phyloP scores from a whole-genome alignment of 495 filamentous ascomycete species.

The Penicillium malachiteum region DNA sequence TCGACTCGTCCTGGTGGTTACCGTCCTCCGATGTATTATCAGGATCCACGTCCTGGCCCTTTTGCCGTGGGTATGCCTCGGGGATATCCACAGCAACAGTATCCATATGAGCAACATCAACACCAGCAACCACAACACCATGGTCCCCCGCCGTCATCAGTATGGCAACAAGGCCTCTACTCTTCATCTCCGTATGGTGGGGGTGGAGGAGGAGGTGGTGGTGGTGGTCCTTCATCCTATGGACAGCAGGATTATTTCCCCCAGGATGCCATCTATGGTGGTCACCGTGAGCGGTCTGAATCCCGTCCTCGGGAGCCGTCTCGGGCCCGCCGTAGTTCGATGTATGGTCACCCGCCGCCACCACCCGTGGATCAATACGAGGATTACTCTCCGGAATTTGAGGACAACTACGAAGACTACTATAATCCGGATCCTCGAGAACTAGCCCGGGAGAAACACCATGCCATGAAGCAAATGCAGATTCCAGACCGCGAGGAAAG shows the following conservation, averaged over 20 bases:
- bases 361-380: slow-evolving; percentile 21
- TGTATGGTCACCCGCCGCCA: slow-evolving; percentile 32
- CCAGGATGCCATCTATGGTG: slow-evolving; percentile 12
- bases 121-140: slow-evolving; percentile 33
- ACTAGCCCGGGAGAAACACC: slow-evolving; percentile 1
- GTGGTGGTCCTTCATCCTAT: slow-evolving; percentile 11
- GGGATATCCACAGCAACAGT: slow-evolving; percentile 31
- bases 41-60: slow-evolving; percentile 6
- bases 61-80: slow-evolving; percentile 29
- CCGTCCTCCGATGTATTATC: slow-evolving; percentile 28
- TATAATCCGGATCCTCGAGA: too few species aligned
- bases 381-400: slow-evolving; percentile 22
- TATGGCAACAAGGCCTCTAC: slow-evolving; percentile 34
- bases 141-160: slow-evolving; percentile 35
- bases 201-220: too few species aligned
- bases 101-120: slow-evolving; percentile 24
- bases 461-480: slow-evolving; percentile 11
- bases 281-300: slow-evolving; percentile 30
- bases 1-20: slow-evolving; percentile 24
- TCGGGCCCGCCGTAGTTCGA: slow-evolving; percentile 31
- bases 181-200: slow-evolving; percentile 29
- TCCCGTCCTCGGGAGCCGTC: slow-evolving; percentile 34
- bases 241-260: slow-evolving; percentile 24
- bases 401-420: slow-evolving; percentile 22
- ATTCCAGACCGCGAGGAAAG: slow-evolving; percentile 40